Conservation (phyloP, 805 yeast genomes). For the Lipomyces kockii region DNA sequence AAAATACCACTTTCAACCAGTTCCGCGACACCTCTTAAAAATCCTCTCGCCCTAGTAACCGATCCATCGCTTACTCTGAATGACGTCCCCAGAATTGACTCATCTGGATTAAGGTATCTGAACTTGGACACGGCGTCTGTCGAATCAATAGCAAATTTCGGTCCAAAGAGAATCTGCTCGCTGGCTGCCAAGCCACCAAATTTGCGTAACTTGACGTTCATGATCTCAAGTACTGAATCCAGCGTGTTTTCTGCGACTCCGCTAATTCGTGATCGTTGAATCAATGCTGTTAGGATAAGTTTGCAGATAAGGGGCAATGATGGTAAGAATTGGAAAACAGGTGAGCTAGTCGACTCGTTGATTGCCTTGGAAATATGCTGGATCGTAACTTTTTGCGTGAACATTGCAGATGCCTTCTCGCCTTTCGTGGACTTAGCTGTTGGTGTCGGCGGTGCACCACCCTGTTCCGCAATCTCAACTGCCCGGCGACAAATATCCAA, state of each 20-base stretch:
- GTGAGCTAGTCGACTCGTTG: slow-evolving; percentile 76
- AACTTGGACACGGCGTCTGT: slow-evolving; percentile 50
- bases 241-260: slow-evolving; percentile 72
- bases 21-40: slow-evolving; percentile 65
- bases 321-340: slow-evolving; percentile 62
- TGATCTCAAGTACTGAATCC: slow-evolving; percentile 70
- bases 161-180: slow-evolving; percentile 24
- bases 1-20: slow-evolving; percentile 80
- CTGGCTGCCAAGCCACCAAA: slow-evolving; percentile 21
- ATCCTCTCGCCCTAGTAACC: slow-evolving; percentile 60
- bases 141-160: slow-evolving; percentile 44
- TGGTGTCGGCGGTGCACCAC: slow-evolving; percentile 44
- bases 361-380: slow-evolving; percentile 79
- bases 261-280: slow-evolving; percentile 66
- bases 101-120: slow-evolving; percentile 35
- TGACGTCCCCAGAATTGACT: slow-evolving; percentile 20
- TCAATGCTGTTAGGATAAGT: slow-evolving; percentile 68
- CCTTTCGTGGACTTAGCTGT: slow-evolving; percentile 38
- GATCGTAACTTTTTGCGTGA: slow-evolving; percentile 62
- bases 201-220: slow-evolving; percentile 26
- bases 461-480: slow-evolving; percentile 80
- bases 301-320: slow-evolving; percentile 71
- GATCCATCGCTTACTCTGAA: slow-evolving; percentile 47
- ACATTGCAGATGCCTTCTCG: slow-evolving; percentile 28
- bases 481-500: slow-evolving; percentile 86